Evolutionary conservation across 192 early-diverging fungal genomes (phyloP), one percentile per base, ranked within the genome.

Genomic region (Mortierella claussenii): DNA sequence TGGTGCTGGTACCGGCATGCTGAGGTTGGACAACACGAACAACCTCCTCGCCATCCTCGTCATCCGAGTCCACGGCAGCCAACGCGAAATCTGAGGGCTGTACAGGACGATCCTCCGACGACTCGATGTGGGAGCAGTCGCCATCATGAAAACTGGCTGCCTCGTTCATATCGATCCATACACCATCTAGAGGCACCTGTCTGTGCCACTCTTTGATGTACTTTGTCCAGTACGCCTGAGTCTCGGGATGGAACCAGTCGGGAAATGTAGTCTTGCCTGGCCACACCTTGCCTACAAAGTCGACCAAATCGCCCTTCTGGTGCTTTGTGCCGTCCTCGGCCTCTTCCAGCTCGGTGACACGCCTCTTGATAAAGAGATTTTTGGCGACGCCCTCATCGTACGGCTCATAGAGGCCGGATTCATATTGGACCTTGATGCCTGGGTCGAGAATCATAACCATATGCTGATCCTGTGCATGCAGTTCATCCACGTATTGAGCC

Each of bases 91-190:
- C 58, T 2, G 57, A 55, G 15, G 53, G 21, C 13, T 26, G 51
- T 23, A 55, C 31, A 30, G 68, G 68, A n/a, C 44, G 58, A 37
- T 70, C 68, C 24, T 62, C 68, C 11, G 68, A 62, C 18, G 51
- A 62, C 26, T 60, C 59, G 21, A 57, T 62, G 47, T 59, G 51
- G 1, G 59, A 60, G 31, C 57, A 70, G 24, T 60, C 58, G 36
- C 68, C 68, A 47, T 62, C 52, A 26, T 62, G 60, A 26, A 79
- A 79, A 32, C 54, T 69, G 2, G 76, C 69, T 2, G 81, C 56
- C 68, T 87, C 88, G 61, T 89, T 89, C 88, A 89, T 89, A 67
- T 89, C 88, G 37, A 89, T 85, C 88, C 88, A 89, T 51, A 89
- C 59, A 8, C 88, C 88, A 69, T 87, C 86, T 20, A 89, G 71